Conservation (phyloP, 257 asterid genomes). For the Ocimum tenuiflorum region DNA sequence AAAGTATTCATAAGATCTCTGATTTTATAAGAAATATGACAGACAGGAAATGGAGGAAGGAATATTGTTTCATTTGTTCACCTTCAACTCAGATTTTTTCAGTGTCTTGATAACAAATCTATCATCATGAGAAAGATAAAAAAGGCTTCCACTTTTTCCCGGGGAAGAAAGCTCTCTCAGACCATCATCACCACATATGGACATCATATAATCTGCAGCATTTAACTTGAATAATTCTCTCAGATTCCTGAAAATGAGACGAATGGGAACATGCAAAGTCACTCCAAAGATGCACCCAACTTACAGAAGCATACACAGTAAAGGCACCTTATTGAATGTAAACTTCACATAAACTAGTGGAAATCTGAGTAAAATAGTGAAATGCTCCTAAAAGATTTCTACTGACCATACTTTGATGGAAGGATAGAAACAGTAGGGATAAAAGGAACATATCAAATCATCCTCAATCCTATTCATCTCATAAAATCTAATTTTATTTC, state of each 20-base stretch:
- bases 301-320: not conserved
- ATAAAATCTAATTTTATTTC: not conserved
- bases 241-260: constrained; percentile 70
- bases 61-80: constrained; percentile 17
- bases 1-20: no score
- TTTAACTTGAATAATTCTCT: constrained; percentile 83
- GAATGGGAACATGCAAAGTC: not conserved
- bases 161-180: constrained; percentile 84
- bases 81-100: constrained; percentile 79
- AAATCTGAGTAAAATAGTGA: not conserved
- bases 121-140: constrained; percentile 80
- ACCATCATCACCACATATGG: constrained; percentile 92
- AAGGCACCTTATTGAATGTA: not conserved
- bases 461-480: not conserved
- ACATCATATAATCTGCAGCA: constrained; percentile 98
- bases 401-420: not conserved
- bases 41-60: not conserved
- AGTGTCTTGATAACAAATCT: constrained; percentile 88
- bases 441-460: not conserved
- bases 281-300: not conserved
- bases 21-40: no score
- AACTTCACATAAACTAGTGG: constrained; percentile 8
- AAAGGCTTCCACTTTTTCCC: constrained; percentile 97
- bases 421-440: not conserved
- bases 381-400: not conserved